phyloP scores from a whole-genome alignment of 2,329 filamentous ascomycete genomes.

The Tolypocladium nubicola region DNA sequence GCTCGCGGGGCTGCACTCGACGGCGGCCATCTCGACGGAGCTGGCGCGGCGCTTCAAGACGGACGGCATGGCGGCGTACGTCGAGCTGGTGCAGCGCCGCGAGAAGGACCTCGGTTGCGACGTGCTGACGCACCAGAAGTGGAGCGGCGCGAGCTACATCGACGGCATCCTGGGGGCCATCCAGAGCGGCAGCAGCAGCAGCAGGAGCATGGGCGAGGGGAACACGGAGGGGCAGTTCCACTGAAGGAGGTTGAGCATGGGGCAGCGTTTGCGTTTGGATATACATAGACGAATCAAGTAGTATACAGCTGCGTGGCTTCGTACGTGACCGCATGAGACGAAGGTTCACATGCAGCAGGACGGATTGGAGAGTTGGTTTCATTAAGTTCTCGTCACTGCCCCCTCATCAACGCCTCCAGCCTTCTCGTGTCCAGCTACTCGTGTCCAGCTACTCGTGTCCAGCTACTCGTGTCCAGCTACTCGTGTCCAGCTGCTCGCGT shows the following conservation, averaged over 20 bases:
- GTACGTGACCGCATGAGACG: too few species aligned
- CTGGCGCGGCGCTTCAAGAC: constrained; percentile 74
- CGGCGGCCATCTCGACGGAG: constrained; percentile 56
- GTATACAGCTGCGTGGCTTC: neutral
- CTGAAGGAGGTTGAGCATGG: constrained; percentile 8
- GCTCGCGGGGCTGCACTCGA: constrained; percentile 56
- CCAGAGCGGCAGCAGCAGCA: constrained; percentile 81
- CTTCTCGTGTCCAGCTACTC: too few species aligned
- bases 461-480: too few species aligned
- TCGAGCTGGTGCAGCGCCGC: constrained; percentile 78
- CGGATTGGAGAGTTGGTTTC: too few species aligned
- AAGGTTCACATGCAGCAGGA: too few species aligned
- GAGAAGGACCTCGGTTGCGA: constrained; percentile 90
- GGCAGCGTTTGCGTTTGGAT: neutral
- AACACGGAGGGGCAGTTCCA: constrained; percentile 71
- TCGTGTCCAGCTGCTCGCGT: too few species aligned
- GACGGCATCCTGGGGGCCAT: constrained; percentile 86
- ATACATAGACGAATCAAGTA: neutral
- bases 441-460: constrained; percentile 11
- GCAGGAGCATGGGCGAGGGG: constrained; percentile 88
- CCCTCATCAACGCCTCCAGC: too few species aligned
- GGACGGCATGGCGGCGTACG: constrained; percentile 94
- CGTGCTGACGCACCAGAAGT: constrained; percentile 91
- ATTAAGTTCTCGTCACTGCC: too few species aligned
- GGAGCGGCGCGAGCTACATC: constrained; percentile 60